phyloP scores from a whole-genome alignment of 306 rosid species.

The Vigna nakashimae region DNA sequence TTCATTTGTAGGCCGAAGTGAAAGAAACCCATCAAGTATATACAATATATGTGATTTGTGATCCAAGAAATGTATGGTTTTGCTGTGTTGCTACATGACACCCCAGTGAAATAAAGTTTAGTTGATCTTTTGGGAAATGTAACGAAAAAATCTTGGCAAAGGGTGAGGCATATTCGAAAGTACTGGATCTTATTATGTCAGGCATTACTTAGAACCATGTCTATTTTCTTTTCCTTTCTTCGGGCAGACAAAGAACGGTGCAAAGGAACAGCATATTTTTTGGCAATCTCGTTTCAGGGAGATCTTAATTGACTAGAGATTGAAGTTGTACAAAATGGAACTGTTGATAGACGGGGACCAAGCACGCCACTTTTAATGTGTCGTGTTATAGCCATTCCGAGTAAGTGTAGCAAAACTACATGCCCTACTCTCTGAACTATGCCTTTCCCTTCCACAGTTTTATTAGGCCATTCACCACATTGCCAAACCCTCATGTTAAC shows the following conservation, averaged over 20 bases:
- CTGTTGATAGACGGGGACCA: slow-evolving; percentile 51
- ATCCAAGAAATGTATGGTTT: slow-evolving; percentile 32
- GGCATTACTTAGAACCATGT: slow-evolving; percentile 48
- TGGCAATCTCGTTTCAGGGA: slow-evolving; percentile 51
- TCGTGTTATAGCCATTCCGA: slow-evolving; percentile 40
- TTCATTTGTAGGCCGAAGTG: slow-evolving; percentile 35
- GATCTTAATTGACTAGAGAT: slow-evolving; percentile 48
- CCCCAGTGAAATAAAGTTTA: slow-evolving; percentile 29
- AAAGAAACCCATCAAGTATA: slow-evolving; percentile 36
- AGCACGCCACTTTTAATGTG: slow-evolving; percentile 42
- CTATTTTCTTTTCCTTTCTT: slow-evolving; percentile 56
- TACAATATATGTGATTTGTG: slow-evolving; percentile 9
- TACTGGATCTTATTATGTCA: slow-evolving; percentile 50
- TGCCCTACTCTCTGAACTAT: slow-evolving; percentile 32
- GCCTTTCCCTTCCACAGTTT: slow-evolving; percentile 36
- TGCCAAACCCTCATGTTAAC: slow-evolving; percentile 18
- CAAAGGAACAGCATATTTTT: slow-evolving; percentile 52
- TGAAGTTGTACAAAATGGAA: slow-evolving; percentile 41
- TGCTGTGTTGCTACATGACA: slow-evolving; percentile 9
- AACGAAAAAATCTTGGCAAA: slow-evolving; percentile 28
- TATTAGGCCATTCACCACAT: slow-evolving; percentile 30
- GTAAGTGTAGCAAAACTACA: slow-evolving; percentile 32
- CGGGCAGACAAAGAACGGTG: slow-evolving; percentile 56
- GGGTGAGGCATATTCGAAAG: slow-evolving; percentile 49
- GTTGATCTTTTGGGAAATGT: slow-evolving; percentile 36